A percentile compares a stretch with the other conserved stretches of the same genome.
phyloP scores from a whole-genome alignment of 192 early-diverging fungal genomes.

The Podochytrium sp. region DNA sequence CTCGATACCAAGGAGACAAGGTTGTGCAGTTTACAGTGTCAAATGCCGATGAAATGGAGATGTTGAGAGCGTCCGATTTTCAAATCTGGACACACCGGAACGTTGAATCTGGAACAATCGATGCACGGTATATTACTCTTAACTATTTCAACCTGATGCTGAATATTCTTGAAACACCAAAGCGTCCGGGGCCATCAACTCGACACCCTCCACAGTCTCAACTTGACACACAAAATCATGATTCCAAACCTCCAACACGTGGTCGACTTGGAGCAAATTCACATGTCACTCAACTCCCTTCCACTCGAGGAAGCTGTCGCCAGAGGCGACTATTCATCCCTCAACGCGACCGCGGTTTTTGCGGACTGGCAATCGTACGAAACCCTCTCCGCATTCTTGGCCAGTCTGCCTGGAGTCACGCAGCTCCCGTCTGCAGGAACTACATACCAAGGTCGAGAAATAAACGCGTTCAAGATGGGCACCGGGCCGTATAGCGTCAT shows the following conservation, averaged over 20 bases:
- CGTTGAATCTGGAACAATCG: not conserved
- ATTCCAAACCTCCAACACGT: slow-evolving; percentile 51
- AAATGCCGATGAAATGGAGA: not conserved
- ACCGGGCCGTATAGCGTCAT: slow-evolving; percentile 35
- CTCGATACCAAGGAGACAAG: not conserved
- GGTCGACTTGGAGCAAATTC: slow-evolving; percentile 46
- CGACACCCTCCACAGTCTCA: not conserved
- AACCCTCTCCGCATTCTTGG: slow-evolving; percentile 30
- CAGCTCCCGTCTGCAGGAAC: slow-evolving; percentile 33
- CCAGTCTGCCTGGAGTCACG: slow-evolving; percentile 20
- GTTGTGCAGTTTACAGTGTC: not conserved
- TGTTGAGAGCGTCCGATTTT: not conserved
- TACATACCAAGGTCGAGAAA: slow-evolving; percentile 35
- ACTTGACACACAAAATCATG: slow-evolving; percentile 34
- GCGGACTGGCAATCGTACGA: slow-evolving; percentile 41
- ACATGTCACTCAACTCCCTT: slow-evolving; percentile 22
- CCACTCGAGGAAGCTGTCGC: not conserved
- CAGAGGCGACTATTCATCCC: not conserved
- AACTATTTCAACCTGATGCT: not conserved
- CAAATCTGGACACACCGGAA: slow-evolving; percentile 2
- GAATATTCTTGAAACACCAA: not conserved
- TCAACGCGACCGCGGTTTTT: slow-evolving; percentile 33
- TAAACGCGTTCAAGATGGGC: slow-evolving; percentile 37
- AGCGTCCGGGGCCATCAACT: not conserved
- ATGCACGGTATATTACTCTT: not conserved